A percentile compares a stretch with the other conserved stretches of the same genome.
Conservation (phyloP, 169 alveolate genomes). For the Cryptosporidium andersoni region DNA sequence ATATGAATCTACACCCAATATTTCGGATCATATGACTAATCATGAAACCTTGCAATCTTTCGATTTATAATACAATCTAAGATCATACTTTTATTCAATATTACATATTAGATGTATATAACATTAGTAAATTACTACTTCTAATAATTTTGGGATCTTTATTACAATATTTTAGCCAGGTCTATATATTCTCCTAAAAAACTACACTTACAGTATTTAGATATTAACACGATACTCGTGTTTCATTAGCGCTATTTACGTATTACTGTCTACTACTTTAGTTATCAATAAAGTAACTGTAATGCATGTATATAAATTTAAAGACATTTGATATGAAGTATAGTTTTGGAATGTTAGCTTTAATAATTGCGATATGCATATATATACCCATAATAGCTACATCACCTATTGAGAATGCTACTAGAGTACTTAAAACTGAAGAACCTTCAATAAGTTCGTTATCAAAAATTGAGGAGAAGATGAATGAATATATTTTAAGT, state of each 20-base stretch:
- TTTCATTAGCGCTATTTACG: background rate
- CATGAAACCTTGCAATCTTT: constrained; percentile 16
- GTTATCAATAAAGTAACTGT: no score
- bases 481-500: constrained; percentile 2
- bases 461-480: constrained; percentile 10
- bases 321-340: no score
- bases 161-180: background rate
- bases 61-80: background rate
- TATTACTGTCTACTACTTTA: no score
- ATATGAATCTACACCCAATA: constrained; percentile 63
- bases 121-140: no score
- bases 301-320: no score
- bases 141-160: background rate
- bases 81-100: background rate
- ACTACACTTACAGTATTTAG: background rate
- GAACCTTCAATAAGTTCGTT: no score
- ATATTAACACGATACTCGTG: background rate
- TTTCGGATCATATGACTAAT: constrained; percentile 53
- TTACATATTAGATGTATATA: background rate
- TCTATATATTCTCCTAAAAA: background rate
- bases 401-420: no score
- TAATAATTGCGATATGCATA: no score
- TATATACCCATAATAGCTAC: no score
- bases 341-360: no score
- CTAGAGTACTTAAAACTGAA: no score